Conservation (phyloP, 441 rosid species). For the Macaranga tanarius region DNA sequence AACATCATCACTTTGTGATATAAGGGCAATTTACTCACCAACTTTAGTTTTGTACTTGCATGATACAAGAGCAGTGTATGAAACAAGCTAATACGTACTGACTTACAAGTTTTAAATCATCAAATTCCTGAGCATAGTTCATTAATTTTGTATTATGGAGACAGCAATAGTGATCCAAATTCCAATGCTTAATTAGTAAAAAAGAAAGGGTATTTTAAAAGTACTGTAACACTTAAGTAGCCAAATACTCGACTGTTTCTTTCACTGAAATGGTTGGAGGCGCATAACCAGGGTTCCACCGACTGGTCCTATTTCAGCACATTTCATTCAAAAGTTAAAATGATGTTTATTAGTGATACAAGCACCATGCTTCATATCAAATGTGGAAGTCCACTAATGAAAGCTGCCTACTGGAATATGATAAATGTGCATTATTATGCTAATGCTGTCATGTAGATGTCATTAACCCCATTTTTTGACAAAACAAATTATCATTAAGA, state of each 20-base stretch:
- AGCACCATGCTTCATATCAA: slow-evolving; percentile 18
- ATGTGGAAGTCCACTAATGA: slow-evolving; percentile 8
- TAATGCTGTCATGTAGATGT: slow-evolving; percentile 23
- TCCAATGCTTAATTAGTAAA: too few species aligned
- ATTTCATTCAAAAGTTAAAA: slow-evolving; percentile 23
- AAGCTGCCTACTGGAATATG: background rate
- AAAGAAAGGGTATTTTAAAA: too few species aligned
- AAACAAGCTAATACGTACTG: too few species aligned
- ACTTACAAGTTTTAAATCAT: too few species aligned
- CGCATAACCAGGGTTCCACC: slow-evolving; percentile 16
- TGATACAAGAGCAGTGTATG: background rate
- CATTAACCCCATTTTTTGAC: background rate
- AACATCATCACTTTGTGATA: background rate
- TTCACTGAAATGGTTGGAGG: background rate
- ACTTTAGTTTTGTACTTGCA: background rate
- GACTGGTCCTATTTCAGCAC: slow-evolving; percentile 16
- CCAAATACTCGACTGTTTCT: background rate
- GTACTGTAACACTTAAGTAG: too few species aligned
- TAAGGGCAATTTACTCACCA: background rate
- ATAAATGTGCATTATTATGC: background rate
- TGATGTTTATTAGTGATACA: slow-evolving; percentile 21
- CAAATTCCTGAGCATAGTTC: too few species aligned
- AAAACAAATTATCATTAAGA: slow-evolving; percentile 7
- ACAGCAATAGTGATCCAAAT: too few species aligned
- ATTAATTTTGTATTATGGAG: too few species aligned